Conservation (phyloP, 768 basidiomycete genomes). For the Boletus edulis region DNA sequence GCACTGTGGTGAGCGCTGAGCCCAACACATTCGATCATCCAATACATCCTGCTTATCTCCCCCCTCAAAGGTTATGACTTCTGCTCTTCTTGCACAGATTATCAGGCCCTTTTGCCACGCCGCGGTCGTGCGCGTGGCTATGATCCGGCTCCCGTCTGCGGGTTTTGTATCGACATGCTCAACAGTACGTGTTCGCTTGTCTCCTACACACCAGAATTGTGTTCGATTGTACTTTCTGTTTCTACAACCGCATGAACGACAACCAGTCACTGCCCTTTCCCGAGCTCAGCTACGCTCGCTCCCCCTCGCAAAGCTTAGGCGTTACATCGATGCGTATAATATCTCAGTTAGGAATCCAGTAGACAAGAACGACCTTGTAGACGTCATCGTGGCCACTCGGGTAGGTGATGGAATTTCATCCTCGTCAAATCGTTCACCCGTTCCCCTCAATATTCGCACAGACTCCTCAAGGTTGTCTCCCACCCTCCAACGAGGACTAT, state of each 20-base stretch:
- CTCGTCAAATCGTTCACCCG: neutral
- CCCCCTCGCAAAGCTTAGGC: slow-evolving; percentile 61
- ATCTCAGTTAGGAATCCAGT: slow-evolving; percentile 60
- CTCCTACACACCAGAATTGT: neutral
- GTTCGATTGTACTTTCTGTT: neutral
- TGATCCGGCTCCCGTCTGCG: slow-evolving; percentile 65
- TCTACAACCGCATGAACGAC: neutral
- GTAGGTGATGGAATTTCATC: slow-evolving; percentile 39
- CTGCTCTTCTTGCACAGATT: slow-evolving; percentile 73
- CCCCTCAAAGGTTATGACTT: slow-evolving; percentile 58
- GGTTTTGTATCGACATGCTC: slow-evolving; percentile 68
- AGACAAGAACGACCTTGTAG: slow-evolving; percentile 79
- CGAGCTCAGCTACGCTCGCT: slow-evolving; percentile 52
- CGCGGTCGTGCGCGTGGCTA: slow-evolving; percentile 51
- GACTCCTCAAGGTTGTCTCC: slow-evolving; percentile 62
- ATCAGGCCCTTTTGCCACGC: slow-evolving; percentile 76
- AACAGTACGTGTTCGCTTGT: slow-evolving; percentile 44
- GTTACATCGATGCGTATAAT: slow-evolving; percentile 68
- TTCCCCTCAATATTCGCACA: slow-evolving; percentile 21
- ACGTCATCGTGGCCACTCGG: slow-evolving; percentile 48
- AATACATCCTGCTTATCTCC: neutral
- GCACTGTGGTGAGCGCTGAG: slow-evolving; percentile 60
- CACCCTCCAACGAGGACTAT: slow-evolving; percentile 55
- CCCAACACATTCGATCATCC: neutral
- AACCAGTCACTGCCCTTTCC: slow-evolving; percentile 67